Conservation (phyloP, 306 rosid genomes). For the Cicer judaicum region DNA sequence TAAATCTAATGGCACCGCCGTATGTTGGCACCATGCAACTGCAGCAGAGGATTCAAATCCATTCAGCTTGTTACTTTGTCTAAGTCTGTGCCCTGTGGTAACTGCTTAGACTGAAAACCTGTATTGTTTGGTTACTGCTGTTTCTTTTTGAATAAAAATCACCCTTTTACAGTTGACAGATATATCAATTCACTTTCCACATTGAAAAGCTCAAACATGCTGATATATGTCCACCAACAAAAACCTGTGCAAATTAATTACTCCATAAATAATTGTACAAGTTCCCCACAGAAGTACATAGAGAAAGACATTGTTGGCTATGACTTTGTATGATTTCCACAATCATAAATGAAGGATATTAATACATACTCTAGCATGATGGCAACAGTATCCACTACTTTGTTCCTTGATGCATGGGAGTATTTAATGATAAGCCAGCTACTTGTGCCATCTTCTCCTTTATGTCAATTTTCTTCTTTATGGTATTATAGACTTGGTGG, state of each 20-base stretch:
- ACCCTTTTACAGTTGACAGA: background rate
- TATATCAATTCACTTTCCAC: background rate
- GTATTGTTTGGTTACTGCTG: background rate
- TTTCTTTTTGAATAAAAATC: background rate
- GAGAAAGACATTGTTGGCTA: background rate
- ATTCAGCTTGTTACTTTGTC: background rate
- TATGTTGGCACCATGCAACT: background rate
- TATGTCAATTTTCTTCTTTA: conserved; percentile 55
- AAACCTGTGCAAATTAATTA: background rate
- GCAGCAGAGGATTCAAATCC: background rate
- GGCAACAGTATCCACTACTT: conserved; percentile 20
- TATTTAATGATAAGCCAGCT: conserved; percentile 46
- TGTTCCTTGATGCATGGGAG: conserved; percentile 47
- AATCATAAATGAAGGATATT: conserved; percentile 9
- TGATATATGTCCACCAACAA: background rate
- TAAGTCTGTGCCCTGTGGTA: background rate
- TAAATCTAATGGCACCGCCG: background rate
- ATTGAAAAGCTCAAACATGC: background rate
- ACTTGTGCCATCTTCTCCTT: conserved; percentile 43
- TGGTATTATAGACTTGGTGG: conserved; percentile 38
- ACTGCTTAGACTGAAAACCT: background rate
- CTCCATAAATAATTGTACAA: background rate
- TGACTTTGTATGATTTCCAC: conserved; percentile 25
- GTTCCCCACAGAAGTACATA: conserved; percentile 24
- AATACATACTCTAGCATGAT: conserved; percentile 25